Base-by-base conservation (phyloP, 768 basidiomycete species). In the Mycena vitilis region DNA sequence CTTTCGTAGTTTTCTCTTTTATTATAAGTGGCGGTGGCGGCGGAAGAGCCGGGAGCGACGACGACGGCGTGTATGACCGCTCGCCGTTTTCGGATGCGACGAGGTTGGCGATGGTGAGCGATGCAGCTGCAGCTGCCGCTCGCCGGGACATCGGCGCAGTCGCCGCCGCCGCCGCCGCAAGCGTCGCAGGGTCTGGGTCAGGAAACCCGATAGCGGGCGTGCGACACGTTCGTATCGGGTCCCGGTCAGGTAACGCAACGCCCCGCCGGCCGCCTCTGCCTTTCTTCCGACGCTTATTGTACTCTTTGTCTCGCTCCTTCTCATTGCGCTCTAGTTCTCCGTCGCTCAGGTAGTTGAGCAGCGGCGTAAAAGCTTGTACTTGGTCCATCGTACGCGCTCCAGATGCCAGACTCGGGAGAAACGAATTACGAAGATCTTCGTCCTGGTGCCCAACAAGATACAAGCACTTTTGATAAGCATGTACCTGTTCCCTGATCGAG, bases 401-500 rank as follows among this genome's bases (percentile, higher is more conserved):
- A 4, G 88, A 85, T 2, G 85, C 82, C 22, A 97, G 83, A n/a
- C 89, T 86, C 0, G 97, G 95, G 5, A 98, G 83, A 84, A 99
- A 94, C 10, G 95, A 90, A 78, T 90, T 87, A 49, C 94, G 90
- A 36, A 99, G 88, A 63, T 99, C 98, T 63, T 98, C 96, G 74
- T 99, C 96, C 73, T 89, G 89, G 76, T 97, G 94, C 1, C 95
- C 94, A 62, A 96, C 89, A 42, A 97, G 87, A 85, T 94, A 94
- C 20, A 98, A 87, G 0, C 94, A 96, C 76, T 96, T 95, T 78
- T 95, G 92, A 81, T 95, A 95, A 2, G 91, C 88, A 67, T 96
- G 91, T 9, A 96, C 88, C 82, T 99, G 98, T 78, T 99, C 98
- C 37, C 97, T 89, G 73, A 99, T 99, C 23, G 92, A 91, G 77